Base-by-base conservation (phyloP, 352 stramenopile genomes). In the Plasmopara viticola region DNA sequence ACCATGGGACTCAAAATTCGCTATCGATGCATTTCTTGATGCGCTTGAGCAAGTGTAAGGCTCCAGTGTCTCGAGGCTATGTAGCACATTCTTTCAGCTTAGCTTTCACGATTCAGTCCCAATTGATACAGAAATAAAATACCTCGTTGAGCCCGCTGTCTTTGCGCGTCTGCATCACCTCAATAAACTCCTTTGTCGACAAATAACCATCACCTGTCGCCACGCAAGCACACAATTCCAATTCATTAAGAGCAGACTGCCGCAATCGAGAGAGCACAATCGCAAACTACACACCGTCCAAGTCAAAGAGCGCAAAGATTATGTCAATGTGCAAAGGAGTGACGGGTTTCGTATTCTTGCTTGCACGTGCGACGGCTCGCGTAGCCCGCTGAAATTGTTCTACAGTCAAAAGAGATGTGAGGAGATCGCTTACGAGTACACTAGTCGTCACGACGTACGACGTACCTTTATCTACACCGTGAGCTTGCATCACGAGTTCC, bases 111-210 rank as follows among this genome's bases (percentile, higher is more conserved):
- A 44, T 44, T 34, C 28, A 50, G 14, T 40, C 25, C 28, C 1
- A 49, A 33, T 31, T 13, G 28, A 20, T 20, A 37, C 8, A 1
- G 2, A 56, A 18, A 15, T 9, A 13, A 40, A 40, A 60, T 69
- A 94, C 84, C 70, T 90, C 68, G 18, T 83, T 91, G 49, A 90
- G 87, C 15, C 79, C 84, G 29, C 74, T 82, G 47, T 90, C 80
- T 53, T 89, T 87, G 60, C 84, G 79, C 52, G 86, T 90, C 44
- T 90, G 69, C 84, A 94, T 94, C 13, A 94, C 81, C 5, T 90
- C 64, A 43, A 94, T 83, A 53, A 94, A 92, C 46, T 94, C 84
- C 17, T 74, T 87, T 6, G 78, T 74, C 0, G 81, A 90, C 44
- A 94, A 62, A 46, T 86, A 63, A 13, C 81, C 81, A 44, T 94